Percentiles rank a stretch among this genome's conserved stretches.
Evolutionary conservation across 345 rosid genomes (phyloP).

Genomic region (Dimocarpus longan): DNA sequence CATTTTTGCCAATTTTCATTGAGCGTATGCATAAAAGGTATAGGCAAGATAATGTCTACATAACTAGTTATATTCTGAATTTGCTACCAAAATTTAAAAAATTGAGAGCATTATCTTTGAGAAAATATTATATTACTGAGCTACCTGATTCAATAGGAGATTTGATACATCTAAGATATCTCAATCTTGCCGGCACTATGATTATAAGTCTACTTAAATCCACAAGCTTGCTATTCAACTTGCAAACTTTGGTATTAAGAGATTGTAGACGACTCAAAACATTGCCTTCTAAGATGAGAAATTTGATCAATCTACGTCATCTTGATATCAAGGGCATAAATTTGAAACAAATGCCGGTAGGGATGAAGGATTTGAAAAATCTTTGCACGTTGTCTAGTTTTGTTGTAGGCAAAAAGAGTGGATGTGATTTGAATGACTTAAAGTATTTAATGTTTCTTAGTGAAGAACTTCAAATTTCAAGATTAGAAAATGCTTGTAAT

Average conservation of each 20-base stretch:
- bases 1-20: neutral
- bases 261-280: neutral
- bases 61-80: neutral
- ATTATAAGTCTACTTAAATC: neutral
- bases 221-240: neutral
- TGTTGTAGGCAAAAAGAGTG: neutral
- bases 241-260: constrained; percentile 4
- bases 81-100: neutral
- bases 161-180: constrained; percentile 2
- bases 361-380: neutral
- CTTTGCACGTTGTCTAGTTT: constrained; percentile 6
- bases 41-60: neutral
- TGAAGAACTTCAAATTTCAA: neutral
- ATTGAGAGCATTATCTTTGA: neutral
- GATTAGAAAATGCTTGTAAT: neutral
- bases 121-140: neutral
- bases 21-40: neutral
- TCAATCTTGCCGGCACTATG: neutral
- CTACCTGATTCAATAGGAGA: neutral
- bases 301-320: constrained; percentile 4
- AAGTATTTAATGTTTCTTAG: neutral
- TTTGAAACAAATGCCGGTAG: neutral
- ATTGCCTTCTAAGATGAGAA: neutral
- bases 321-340: neutral
- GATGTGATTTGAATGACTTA: neutral